Base-by-base conservation (phyloP, 257 asterid genomes). In the Verbena officinalis region DNA sequence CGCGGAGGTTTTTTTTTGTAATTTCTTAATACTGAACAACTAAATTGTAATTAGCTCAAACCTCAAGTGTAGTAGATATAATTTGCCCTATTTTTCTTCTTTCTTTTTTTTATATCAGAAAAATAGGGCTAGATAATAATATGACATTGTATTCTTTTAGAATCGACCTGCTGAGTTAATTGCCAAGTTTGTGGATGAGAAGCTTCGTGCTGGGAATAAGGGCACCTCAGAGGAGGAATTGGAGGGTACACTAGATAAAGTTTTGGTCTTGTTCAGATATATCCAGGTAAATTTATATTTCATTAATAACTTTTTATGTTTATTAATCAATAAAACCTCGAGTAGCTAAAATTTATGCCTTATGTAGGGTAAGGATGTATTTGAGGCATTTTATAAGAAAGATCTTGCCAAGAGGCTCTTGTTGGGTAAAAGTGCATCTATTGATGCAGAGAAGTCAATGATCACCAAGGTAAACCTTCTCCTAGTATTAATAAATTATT, bases 181-280 rank as follows among this genome's bases (percentile, higher is more conserved):
- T 62, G 98, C 98, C 55, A 94, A 90, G 78, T 94, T 90, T 80
- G 84, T 94, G 66, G 99, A 94, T 38, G 98, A 94, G 81, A 94
- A 90, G 76, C 96, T 94, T 46, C 99, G 98, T 21, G 96, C 99
- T 42, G 97, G 99, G 64, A 94, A 94, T 75, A 90, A 94, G 84
- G 99, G 99, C 70, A 86, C 96, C 44, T 94, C 99, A 49, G 98
- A 94, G 85, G 99, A 94, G 85, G 99, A 90, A 75, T 77, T 94
- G 83, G 99, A 94, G 89, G 91, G 95, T 22, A 94, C 96, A 62
- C 92, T 94, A 19, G 98, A 94, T 66, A 94, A 83, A 88, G 99
- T 90, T 70, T 76, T 94, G 88, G 93, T 94, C 62, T 77, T 94
- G 66, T 94, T 94, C 86, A 85, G 98, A 80, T 94, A 79, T 81